Evolutionary conservation across 345 rosid genomes (phyloP), one percentile per base, ranked within the genome.

Genomic region (Raphanus sativus): DNA sequence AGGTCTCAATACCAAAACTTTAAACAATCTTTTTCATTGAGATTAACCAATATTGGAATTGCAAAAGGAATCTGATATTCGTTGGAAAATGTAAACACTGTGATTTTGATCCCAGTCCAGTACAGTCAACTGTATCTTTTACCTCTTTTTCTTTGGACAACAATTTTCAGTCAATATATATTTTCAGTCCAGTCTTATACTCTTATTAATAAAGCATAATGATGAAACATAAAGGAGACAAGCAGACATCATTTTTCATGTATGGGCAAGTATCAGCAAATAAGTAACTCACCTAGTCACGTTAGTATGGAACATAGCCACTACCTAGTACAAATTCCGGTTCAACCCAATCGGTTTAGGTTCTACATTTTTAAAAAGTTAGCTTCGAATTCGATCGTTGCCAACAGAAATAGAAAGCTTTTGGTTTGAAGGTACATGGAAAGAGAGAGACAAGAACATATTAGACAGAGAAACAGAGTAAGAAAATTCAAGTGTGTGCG

Each of bases 21-120:
- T 50, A 52, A 52, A 52, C 58, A 15, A 13, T 48, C 9, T 15
- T 52, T 13, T 52, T 15, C 10, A 52, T 52, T 5, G 58, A 52
- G 4, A 52, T 52, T 16, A 52, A 1, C 10, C 8, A 5, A 6
- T 52, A 13, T 15, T 16, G 58, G 58, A 52, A 52, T 52, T 15
- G 9, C 58, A 52, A 52, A 52, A 6, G 17, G 42, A 54, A 36
- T 25, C 38, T 34, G 28, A 74, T 25, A 65, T 25, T 65, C 58
- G 58, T 65, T 15, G 65, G 25, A 11, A 17, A 75, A 67, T 29
- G 67, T 42, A 42, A 59, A 75, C 61, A n/a, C 64, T 54, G 55
- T 48, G 0, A 65, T 36, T 34, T 64, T 74, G 64, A 74, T 45
- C 77, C 71, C 38, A 55, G 77, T 36, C n/a, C n/a, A n/a, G n/a